A percentile compares a stretch with the other conserved stretches of the same genome.
Conservation (phyloP, 768 basidiomycete species). For the Pholiota microspora region DNA sequence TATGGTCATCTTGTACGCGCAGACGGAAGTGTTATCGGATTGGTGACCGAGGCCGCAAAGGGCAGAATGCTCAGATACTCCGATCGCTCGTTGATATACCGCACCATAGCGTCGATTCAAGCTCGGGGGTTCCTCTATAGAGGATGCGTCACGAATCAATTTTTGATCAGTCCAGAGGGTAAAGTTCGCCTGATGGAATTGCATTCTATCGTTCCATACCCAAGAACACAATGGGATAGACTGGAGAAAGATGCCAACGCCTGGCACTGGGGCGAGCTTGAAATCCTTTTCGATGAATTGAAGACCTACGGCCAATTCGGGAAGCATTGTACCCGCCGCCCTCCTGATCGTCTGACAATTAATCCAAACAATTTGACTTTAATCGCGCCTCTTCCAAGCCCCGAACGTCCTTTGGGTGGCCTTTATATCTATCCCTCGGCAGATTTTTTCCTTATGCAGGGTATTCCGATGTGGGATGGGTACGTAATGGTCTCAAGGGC, state of each 20-base stretch:
- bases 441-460: background rate
- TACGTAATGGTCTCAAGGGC: background rate
- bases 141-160: background rate
- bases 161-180: conserved; percentile 3
- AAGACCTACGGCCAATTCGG: background rate
- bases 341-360: conserved; percentile 2
- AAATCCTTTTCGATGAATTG: background rate
- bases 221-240: background rate
- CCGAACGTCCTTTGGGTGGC: conserved; percentile 2
- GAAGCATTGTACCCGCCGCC: background rate
- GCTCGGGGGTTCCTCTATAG: background rate
- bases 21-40: background rate
- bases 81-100: background rate
- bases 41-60: conserved; percentile 1
- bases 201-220: background rate
- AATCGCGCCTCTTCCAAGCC: background rate
- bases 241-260: background rate
- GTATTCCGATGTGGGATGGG: background rate
- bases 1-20: conserved; percentile 1
- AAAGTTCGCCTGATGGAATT: conserved; percentile 1
- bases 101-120: background rate
- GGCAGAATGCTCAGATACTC: conserved; percentile 1
- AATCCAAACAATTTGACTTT: background rate
- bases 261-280: conserved; percentile 3
- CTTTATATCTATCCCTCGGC: background rate